Conservation (phyloP, 139 green algal species). For the Tetradesmus lagerheimii region DNA sequence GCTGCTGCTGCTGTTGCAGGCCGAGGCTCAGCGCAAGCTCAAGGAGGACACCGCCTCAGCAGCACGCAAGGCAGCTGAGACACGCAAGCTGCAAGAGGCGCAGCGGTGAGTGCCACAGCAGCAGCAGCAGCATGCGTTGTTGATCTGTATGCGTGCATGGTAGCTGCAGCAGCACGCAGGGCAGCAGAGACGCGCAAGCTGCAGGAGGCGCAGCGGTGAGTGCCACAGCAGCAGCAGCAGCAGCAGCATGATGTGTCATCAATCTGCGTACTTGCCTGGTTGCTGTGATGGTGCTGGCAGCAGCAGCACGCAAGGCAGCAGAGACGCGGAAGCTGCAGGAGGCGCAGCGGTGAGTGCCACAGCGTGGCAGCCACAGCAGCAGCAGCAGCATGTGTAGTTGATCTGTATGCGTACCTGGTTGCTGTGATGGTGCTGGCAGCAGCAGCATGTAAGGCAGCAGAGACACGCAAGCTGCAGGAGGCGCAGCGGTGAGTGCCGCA, state of each 20-base stretch:
- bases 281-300: no score
- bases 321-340: background rate
- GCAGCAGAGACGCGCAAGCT: slow-evolving; percentile 3
- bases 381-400: background rate
- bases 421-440: no score
- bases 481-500: background rate
- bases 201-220: background rate
- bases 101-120: background rate
- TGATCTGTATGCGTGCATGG: background rate
- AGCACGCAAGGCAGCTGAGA: background rate
- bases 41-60: no score
- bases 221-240: no score
- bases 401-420: background rate
- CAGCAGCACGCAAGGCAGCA: background rate
- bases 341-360: background rate
- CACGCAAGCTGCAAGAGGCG: slow-evolving; percentile 10
- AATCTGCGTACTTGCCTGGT: no score
- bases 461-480: background rate
- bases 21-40: no score
- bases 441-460: background rate
- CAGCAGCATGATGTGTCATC: no score
- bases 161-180: background rate
- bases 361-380: no score
- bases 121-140: background rate
- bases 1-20: no score